Conservation (phyloP, 331 rosid genomes). For the Malus hybrid region DNA sequence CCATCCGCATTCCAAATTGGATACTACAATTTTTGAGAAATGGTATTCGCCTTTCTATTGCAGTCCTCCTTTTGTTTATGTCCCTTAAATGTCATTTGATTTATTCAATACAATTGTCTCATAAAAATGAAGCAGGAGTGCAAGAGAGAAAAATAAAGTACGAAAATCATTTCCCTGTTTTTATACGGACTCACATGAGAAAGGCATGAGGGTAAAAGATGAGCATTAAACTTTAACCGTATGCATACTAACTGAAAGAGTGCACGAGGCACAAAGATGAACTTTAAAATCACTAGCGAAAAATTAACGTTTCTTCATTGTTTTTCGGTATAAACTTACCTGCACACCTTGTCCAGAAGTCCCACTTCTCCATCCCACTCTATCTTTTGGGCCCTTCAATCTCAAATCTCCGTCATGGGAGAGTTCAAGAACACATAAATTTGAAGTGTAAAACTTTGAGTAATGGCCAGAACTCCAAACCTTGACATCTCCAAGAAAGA, state of each 20-base stretch:
- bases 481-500: conserved; percentile 79
- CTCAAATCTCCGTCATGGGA: conserved; percentile 69
- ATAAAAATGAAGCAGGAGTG: no score
- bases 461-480: conserved; percentile 88
- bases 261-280: not conserved
- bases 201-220: not conserved
- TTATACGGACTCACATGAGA: no score
- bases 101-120: not conserved
- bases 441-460: conserved; percentile 45
- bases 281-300: not conserved
- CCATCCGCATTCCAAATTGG: not conserved
- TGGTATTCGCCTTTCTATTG: not conserved
- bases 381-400: conserved; percentile 54
- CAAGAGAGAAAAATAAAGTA: no score
- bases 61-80: not conserved
- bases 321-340: conserved; percentile 40
- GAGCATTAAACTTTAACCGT: not conserved
- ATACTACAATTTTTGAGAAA: not conserved
- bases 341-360: conserved; percentile 86
- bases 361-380: conserved; percentile 85
- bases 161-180: no score
- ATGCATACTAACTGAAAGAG: not conserved
- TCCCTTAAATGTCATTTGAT: not conserved
- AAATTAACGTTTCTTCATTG: not conserved
- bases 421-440: conserved; percentile 56